These are phyloP conservation scores for Exophiala dermatitidis DNA, from an alignment of 2,329 filamentous ascomycete genomes.

Conservation along the genomic window DNA sequence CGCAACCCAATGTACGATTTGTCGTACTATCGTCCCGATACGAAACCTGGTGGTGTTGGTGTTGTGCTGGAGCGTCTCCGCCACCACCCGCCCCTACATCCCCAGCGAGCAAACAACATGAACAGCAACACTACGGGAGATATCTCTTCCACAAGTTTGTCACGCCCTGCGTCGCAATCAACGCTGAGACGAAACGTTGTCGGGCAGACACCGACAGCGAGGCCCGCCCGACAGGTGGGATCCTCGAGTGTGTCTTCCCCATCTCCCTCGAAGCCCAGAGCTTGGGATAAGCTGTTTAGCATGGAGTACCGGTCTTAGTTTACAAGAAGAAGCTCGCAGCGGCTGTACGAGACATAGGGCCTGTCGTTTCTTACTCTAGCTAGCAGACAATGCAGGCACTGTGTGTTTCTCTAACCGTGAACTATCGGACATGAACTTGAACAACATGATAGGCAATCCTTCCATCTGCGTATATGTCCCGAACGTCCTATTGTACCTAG, in stretches of 20 bases:
- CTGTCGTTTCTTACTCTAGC: too few species aligned
- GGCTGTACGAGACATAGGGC: too few species aligned
- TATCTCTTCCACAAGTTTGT: background rate
- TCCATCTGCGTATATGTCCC: too few species aligned
- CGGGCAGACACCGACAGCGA: constrained; percentile 3
- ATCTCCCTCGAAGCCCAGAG: constrained; percentile 28
- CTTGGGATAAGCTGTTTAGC: constrained; percentile 40
- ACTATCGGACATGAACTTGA: too few species aligned
- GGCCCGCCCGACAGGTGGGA: background rate
- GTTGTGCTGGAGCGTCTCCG: background rate
- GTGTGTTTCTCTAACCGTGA: too few species aligned
- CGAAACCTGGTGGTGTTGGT: background rate
- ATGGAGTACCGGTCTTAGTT: constrained; percentile 33
- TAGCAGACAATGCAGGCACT: too few species aligned
- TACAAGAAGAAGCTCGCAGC: background rate
- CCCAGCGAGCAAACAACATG: background rate
- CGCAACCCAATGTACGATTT: too few species aligned
- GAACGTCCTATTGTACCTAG: too few species aligned
- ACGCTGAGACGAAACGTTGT: constrained; percentile 12
- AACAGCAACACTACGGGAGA: background rate
- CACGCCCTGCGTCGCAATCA: constrained; percentile 3
- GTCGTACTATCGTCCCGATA: background rate
- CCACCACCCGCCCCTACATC: constrained; percentile 1
- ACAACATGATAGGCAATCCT: too few species aligned
- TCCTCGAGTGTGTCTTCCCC: constrained; percentile 3